phyloP scores from a whole-genome alignment of 306 rosid genomes.

The Morella rubra region DNA sequence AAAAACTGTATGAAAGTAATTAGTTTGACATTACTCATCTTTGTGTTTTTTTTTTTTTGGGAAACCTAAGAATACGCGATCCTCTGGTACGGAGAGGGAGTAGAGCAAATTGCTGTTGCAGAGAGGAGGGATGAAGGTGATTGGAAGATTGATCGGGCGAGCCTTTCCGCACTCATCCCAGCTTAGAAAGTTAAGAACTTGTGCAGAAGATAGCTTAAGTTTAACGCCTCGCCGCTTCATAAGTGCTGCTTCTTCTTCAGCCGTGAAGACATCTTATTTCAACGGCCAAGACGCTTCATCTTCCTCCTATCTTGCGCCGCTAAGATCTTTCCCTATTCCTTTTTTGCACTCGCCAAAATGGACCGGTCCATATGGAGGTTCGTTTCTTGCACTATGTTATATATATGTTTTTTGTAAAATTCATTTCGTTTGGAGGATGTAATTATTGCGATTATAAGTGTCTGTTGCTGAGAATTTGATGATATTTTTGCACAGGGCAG shows the following conservation, averaged over 20 bases:
- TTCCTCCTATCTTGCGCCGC: slow-evolving; percentile 19
- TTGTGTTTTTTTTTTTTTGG: too few relatives aligned
- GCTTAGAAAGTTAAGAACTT: slow-evolving; percentile 4
- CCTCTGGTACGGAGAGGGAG: too few relatives aligned
- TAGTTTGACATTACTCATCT: too few relatives aligned
- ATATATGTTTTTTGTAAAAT: too few relatives aligned
- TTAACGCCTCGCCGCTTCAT: slow-evolving; percentile 28
- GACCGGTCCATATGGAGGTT: slow-evolving; percentile 41
- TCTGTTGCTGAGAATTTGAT: not conserved
- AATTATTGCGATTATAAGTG: not conserved
- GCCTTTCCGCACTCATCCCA: slow-evolving; percentile 23
- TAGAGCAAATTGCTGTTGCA: not conserved
- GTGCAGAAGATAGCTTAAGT: not conserved
- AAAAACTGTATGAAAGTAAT: too few relatives aligned
- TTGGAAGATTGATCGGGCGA: slow-evolving; percentile 42
- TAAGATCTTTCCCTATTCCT: slow-evolving; percentile 26
- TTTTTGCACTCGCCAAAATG: slow-evolving; percentile 28
- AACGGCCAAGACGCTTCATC: slow-evolving; percentile 23
- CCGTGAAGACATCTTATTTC: slow-evolving; percentile 32
- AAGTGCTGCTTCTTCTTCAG: slow-evolving; percentile 26
- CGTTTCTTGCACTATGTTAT: not conserved
- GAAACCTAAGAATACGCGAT: too few relatives aligned
- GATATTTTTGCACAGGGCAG: slow-evolving; percentile 45
- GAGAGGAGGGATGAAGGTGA: slow-evolving; percentile 26
- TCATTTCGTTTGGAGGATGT: not conserved